Conservation (phyloP, 371 early-diverging fungal genomes). For the Mortierella polycephala region DNA sequence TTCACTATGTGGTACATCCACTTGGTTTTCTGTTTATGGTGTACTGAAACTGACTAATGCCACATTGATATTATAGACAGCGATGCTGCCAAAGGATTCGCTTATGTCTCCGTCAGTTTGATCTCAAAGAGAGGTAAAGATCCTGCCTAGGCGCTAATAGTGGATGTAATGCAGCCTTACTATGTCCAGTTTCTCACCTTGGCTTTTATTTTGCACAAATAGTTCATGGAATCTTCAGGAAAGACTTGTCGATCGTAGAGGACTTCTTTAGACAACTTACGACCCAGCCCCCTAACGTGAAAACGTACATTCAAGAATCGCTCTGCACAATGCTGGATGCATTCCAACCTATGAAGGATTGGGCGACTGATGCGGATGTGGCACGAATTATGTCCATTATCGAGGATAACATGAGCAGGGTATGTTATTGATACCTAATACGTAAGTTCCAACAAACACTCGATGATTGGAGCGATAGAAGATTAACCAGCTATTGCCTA, state of each 20-base stretch:
- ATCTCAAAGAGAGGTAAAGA: constrained; percentile 76
- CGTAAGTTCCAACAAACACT: background rate
- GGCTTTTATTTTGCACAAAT: background rate
- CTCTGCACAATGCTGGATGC: constrained; percentile 83
- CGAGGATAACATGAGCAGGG: constrained; percentile 72
- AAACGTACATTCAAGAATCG: constrained; percentile 84
- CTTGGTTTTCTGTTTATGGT: too few species aligned
- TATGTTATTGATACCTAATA: constrained; percentile 14
- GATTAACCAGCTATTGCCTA: background rate
- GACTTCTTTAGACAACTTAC: constrained; percentile 77
- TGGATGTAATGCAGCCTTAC: background rate
- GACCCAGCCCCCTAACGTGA: constrained; percentile 72
- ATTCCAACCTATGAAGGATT: constrained; percentile 61
- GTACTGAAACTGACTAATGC: background rate
- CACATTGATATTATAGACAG: constrained; percentile 55
- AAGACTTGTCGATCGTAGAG: constrained; percentile 69
- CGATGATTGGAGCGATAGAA: background rate
- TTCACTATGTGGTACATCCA: background rate
- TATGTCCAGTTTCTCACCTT: background rate
- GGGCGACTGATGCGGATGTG: constrained; percentile 55
- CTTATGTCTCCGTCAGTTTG: constrained; percentile 84
- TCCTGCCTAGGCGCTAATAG: background rate
- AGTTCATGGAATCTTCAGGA: constrained; percentile 74
- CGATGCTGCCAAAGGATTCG: constrained; percentile 84
- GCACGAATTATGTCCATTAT: constrained; percentile 63